Evolutionary conservation across 257 asterid genomes (phyloP).

Genomic region (Agastache rugosa): DNA sequence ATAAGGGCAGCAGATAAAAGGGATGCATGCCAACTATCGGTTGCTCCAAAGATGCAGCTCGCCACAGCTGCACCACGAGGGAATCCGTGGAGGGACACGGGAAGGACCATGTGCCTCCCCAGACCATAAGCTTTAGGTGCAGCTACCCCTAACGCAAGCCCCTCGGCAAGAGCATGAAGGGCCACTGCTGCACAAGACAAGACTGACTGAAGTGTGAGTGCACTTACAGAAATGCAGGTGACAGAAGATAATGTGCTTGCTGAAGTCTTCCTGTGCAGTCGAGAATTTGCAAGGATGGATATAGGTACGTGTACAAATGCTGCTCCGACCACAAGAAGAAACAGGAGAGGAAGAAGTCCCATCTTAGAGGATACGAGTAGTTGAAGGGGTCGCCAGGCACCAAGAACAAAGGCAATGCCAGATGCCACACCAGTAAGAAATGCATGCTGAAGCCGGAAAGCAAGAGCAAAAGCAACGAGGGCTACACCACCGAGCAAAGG

Average conservation of each 20-base stretch:
- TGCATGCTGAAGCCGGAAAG: conserved; percentile 86
- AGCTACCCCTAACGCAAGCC: conserved; percentile 95
- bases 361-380: conserved; percentile 75
- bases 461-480: conserved; percentile 80
- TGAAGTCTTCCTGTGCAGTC: conserved; percentile 67
- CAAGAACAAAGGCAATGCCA: conserved; percentile 89
- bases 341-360: conserved; percentile 60
- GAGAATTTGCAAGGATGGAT: conserved; percentile 57
- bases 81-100: conserved; percentile 91
- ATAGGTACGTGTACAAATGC: conserved; percentile 54
- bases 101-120: conserved; percentile 95
- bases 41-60: conserved; percentile 89
- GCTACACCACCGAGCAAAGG: conserved; percentile 87
- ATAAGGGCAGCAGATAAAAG: conserved; percentile 78
- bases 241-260: conserved; percentile 57
- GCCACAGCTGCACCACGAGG: conserved; percentile 99
- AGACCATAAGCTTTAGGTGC: conserved; percentile 98
- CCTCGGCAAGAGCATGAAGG: conserved; percentile 91
- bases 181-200: conserved; percentile 75
- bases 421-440: conserved; percentile 90
- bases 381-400: conserved; percentile 91
- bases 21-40: conserved; percentile 90
- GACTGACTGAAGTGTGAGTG: conserved; percentile 82
- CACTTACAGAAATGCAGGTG: conserved; percentile 59
- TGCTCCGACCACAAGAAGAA: conserved; percentile 64